Percentiles rank a stretch among this genome's conserved stretches.
Conservation (phyloP, 176 grass and related monocot genomes). For the Secale cereale region DNA sequence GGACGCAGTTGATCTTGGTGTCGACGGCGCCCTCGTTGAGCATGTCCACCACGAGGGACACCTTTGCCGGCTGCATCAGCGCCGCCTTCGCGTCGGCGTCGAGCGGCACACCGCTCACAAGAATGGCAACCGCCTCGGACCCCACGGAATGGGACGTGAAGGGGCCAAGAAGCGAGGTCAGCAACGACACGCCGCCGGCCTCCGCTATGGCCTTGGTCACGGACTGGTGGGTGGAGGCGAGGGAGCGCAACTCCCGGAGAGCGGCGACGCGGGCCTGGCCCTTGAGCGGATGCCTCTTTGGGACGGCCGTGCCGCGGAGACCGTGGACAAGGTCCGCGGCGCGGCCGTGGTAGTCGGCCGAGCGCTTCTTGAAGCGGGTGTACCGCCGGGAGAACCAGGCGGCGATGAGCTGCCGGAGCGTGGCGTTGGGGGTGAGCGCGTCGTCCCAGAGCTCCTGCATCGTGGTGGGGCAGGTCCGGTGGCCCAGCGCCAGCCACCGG, state of each 20-base stretch:
- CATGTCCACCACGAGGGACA: conserved; percentile 88
- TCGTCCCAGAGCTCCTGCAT: conserved; percentile 99
- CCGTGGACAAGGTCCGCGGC: conserved; percentile 65
- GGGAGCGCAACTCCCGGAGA: conserved; percentile 62
- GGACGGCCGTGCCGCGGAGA: conserved; percentile 57
- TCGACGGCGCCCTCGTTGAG: conserved; percentile 83
- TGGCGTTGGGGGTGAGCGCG: conserved; percentile 80
- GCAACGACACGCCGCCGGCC: conserved; percentile 45
- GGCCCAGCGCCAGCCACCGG: conserved; percentile 78
- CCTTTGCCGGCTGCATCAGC: conserved; percentile 87
- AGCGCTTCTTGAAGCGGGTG: conserved; percentile 82
- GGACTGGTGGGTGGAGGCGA: conserved; percentile 54
- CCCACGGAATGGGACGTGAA: conserved; percentile 89
- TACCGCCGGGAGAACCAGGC: conserved; percentile 94
- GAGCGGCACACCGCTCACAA: conserved; percentile 57
- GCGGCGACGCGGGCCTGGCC: conserved; percentile 72
- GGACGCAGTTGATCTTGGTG: conserved; percentile 84
- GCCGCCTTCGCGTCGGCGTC: conserved; percentile 55
- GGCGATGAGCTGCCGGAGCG: conserved; percentile 81
- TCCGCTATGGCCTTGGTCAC: conserved; percentile 68
- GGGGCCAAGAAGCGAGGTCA: conserved; percentile 77
- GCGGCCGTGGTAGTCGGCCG: conserved; percentile 89
- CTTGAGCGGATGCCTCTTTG: conserved; percentile 53
- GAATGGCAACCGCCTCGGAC: conserved; percentile 83
- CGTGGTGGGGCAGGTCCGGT: conserved; percentile 92